Base-by-base conservation (phyloP, 495 filamentous ascomycete genomes). In the Penicillium pulvis region DNA sequence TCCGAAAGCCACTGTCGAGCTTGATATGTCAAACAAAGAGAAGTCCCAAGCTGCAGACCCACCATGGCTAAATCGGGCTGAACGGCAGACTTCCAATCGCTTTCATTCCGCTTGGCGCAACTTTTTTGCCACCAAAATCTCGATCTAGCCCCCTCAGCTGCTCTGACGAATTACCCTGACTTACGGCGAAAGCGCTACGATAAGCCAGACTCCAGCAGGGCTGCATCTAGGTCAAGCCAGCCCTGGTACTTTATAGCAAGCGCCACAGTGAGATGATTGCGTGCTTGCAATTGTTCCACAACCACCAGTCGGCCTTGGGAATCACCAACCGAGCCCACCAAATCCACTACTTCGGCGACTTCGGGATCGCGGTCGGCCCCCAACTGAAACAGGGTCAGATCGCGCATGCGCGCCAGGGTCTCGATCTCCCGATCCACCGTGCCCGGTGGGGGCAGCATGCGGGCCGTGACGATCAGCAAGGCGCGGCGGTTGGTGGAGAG, bases 131-230 rank as follows among this genome's bases (percentile, higher is more conserved):
- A 23, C 20, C 20, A 23, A 23, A 23, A 23, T 1, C 20, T 23
- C 20, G 20, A 23, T 2, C 20, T 23, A 23, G 20, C 20, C 20
- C 30, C 30, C 30, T 4, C 10, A 10, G 30, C 10, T 33, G 30
- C 6, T 10, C 30, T 10, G 30, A 33, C 6, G 10, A 33, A 33
- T 33, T 10, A 33, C 30, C 30, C 7, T 1, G 30, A 7, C 6
- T 1, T 7, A 7, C 30, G 7, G 30, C 30, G 10, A 7, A 6
- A 33, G 7, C 30, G 10, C 30, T 33, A 33, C 10, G 43, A 48
- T 46, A 56, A 8, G 43, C 45, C 44, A 26, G 35, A 56, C 42
- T 42, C 54, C 43, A 56, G 42, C 6, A 44, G 16, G 42, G 10
- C 30, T 33, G 42, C 19, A 44, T 44, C 42, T 11, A 44, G 19